Base-by-base conservation (phyloP, 129 eudicot species). In the Arctium lappa region DNA sequence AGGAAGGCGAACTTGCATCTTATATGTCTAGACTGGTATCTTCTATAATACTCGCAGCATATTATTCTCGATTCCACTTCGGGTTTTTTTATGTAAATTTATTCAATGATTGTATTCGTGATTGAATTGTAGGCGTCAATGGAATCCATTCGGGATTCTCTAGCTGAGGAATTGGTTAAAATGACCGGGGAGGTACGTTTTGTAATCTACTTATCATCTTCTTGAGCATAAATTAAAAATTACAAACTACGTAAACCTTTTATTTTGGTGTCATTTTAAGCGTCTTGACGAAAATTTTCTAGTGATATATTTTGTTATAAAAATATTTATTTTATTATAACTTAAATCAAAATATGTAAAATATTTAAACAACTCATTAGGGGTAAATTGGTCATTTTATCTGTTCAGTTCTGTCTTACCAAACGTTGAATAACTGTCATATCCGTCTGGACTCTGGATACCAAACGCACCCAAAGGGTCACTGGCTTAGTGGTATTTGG, bases 1-100 rank as follows among this genome's bases (percentile, higher is more conserved):
- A 91, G 86, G 99, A 95, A 83, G 99, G 99, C 10, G 99, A 95
- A 84, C 99, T 95, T 83, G 91, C 99, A 15, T 95, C 99, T 69
- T 95, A 93, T 83, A 90, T 89, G 91, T 90, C 98, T 48, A 90
- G 99, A 86, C 78, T 95, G 99, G 98, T 95, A 93, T 79, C 42
- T 29, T 66, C 46, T 27, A 13, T 44, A 29, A 32, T 13, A 53
- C 18, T 2, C 31, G 27, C 63, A 31, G 6, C 29, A 72, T 53
- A 39, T 11, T 65, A 5, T 31, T 40, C 73, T 44, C 37, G 82
- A 79, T 11, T 63, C 8, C 11, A 46, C 40, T 46, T 44, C 9
- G 2, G 9, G 56, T 12, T 46, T 46, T 2, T 11, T 0, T 10
- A 33, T 33, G 16, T 18, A 32, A 18, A 48, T 53, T 62, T 77